Conservation (phyloP, 2,329 filamentous ascomycete species). For the Microcyclosporella mali region DNA sequence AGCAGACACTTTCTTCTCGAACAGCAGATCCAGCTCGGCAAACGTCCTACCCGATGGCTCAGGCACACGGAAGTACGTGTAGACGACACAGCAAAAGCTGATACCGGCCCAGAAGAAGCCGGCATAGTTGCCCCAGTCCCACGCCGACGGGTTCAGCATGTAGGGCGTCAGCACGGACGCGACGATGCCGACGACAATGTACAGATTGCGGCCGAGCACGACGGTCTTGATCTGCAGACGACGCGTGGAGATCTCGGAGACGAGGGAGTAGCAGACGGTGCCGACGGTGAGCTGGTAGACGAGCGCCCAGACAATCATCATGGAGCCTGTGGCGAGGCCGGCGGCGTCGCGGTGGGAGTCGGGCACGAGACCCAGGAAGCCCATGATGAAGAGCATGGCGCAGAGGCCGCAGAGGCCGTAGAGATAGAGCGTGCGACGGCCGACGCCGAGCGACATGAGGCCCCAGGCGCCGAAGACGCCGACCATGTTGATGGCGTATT, state of each 20-base stretch:
- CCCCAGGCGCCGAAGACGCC: conserved; percentile 78
- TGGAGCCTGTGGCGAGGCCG: conserved; percentile 71
- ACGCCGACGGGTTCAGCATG: conserved; percentile 82
- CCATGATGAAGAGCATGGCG: conserved; percentile 72
- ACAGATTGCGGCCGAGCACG: conserved; percentile 68
- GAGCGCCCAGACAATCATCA: conserved; percentile 78
- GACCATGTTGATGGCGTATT: conserved; percentile 63
- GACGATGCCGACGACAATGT: conserved; percentile 74
- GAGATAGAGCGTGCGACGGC: conserved; percentile 69
- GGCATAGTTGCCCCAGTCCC: conserved; percentile 82
- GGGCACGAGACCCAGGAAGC: conserved; percentile 72
- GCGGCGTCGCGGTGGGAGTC: conserved; percentile 52
- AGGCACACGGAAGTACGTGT: conserved; percentile 72
- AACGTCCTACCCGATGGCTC: conserved; percentile 76
- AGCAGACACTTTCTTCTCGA: conserved; percentile 65
- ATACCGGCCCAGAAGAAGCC: conserved; percentile 79
- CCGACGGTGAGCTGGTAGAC: conserved; percentile 83
- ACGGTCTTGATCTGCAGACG: conserved; percentile 87
- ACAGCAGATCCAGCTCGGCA: conserved; percentile 78
- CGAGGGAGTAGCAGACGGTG: conserved; percentile 83
- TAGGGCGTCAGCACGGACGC: conserved; percentile 79
- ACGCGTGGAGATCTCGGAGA: conserved; percentile 75
- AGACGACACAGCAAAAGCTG: conserved; percentile 74
- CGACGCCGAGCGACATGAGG: conserved; percentile 68
- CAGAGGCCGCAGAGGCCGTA: conserved; percentile 68